These are phyloP conservation scores for Tylopilus plumbeoviolaceoides DNA, from an alignment of 768 basidiomycete genomes.

Conservation along the genomic window DNA sequence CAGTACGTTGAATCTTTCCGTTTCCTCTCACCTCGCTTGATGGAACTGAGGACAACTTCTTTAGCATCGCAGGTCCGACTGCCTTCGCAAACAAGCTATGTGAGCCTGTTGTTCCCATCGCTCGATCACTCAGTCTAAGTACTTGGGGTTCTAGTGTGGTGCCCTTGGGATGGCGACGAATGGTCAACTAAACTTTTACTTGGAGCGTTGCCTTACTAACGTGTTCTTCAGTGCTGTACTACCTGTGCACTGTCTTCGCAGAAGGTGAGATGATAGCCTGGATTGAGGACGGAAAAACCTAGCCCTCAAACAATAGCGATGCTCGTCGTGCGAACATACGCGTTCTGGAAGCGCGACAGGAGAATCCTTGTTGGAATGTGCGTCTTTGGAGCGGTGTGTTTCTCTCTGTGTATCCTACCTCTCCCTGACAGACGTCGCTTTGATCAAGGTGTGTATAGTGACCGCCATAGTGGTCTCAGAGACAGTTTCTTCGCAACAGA, in stretches of 20 bases:
- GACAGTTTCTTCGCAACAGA: slow-evolving; percentile 1
- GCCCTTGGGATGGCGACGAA: too few species aligned
- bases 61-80: slow-evolving; percentile 5
- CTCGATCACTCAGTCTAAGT: too few species aligned
- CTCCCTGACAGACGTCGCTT: neutral
- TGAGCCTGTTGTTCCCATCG: slow-evolving; percentile 1
- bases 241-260: slow-evolving; percentile 12
- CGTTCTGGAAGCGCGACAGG: slow-evolving; percentile 15
- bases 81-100: slow-evolving; percentile 4
- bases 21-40: neutral
- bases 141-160: too few species aligned
- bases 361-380: slow-evolving; percentile 17
- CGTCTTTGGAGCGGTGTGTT: slow-evolving; percentile 8
- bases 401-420: neutral
- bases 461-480: slow-evolving; percentile 6
- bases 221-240: too few species aligned
- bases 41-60: neutral
- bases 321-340: slow-evolving; percentile 19
- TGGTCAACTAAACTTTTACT: too few species aligned
- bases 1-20: neutral
- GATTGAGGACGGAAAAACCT: neutral
- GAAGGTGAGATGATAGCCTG: slow-evolving; percentile 11
- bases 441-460: slow-evolving; percentile 4
- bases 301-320: slow-evolving; percentile 4
- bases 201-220: too few species aligned